Percentiles rank a stretch among this genome's conserved stretches.
Evolutionary conservation across 2,329 filamentous ascomycete genomes (phyloP).

Genomic region (Hymenoscyphus scutula): DNA sequence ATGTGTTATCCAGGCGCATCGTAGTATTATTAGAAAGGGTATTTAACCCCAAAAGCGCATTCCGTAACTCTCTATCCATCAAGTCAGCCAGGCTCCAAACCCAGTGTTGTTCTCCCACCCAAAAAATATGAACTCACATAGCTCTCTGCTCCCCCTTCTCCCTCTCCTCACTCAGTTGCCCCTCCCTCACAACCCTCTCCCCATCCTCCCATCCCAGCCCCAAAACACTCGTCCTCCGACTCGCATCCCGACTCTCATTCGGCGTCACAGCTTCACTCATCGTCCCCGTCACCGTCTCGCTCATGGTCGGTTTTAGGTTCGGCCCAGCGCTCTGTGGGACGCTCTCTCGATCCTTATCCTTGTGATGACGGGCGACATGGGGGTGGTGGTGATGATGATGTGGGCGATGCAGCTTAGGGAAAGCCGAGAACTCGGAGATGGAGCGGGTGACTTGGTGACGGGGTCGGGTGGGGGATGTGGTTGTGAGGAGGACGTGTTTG

Average conservation of each 20-base stretch:
- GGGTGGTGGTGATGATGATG: conserved; percentile 34
- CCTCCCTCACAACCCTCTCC: conserved; percentile 38
- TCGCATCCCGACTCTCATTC: conserved; percentile 43
- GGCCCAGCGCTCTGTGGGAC: conserved; percentile 7
- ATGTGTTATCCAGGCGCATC: conserved; percentile 68
- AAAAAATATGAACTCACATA: conserved; percentile 44
- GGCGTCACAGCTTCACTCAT: conserved; percentile 45
- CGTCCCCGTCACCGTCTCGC: conserved; percentile 16
- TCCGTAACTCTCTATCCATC: conserved; percentile 47
- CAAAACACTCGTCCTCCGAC: conserved; percentile 44
- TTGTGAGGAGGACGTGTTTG: not conserved
- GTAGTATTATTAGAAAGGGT: conserved; percentile 61
- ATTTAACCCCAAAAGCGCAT: conserved; percentile 53
- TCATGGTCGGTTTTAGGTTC: conserved; percentile 12
- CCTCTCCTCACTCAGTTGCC: conserved; percentile 43
- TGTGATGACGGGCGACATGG: conserved; percentile 21
- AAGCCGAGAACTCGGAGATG: conserved; percentile 16
- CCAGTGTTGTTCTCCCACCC: too few species aligned
- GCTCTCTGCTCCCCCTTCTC: conserved; percentile 41
- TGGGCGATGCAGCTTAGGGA: conserved; percentile 38
- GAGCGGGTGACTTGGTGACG: conserved; percentile 56
- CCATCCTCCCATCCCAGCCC: conserved; percentile 23
- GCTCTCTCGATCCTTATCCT: not conserved
- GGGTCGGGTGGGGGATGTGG: conserved; percentile 37
- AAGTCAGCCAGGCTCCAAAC: not conserved